phyloP scores from a whole-genome alignment of 768 basidiomycete species.

The Filobasidium floriforme region DNA sequence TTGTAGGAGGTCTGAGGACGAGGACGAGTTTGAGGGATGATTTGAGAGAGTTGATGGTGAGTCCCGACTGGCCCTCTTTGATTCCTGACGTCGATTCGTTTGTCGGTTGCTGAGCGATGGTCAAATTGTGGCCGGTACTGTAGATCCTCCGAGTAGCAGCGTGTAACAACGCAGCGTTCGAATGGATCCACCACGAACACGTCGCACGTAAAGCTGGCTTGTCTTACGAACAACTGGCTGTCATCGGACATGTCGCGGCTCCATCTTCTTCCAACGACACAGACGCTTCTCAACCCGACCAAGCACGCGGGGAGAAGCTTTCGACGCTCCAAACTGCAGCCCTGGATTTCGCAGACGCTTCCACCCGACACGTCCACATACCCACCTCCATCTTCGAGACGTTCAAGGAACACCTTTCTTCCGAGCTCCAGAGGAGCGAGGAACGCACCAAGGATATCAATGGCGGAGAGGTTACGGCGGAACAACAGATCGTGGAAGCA shows the following conservation, averaged over 20 bases:
- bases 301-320: constrained; percentile 44
- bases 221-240: constrained; percentile 53
- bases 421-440: constrained; percentile 28
- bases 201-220: constrained; percentile 51
- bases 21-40: constrained; percentile 39
- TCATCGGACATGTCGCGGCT: constrained; percentile 52
- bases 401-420: constrained; percentile 44
- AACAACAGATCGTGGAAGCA: constrained; percentile 52
- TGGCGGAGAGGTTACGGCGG: constrained; percentile 36
- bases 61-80: too few relatives aligned
- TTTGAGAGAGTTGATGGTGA: constrained; percentile 41
- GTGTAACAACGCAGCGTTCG: constrained; percentile 38
- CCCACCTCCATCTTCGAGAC: constrained; percentile 47
- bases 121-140: too few relatives aligned
- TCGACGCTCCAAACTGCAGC: constrained; percentile 53
- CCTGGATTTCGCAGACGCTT: constrained; percentile 56
- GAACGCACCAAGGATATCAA: background rate
- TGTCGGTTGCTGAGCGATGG: too few relatives aligned
- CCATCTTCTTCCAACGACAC: too few relatives aligned
- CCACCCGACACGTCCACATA: constrained; percentile 52
- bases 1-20: constrained; percentile 38
- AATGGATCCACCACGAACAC: constrained; percentile 45
- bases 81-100: too few relatives aligned
- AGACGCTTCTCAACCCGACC: too few relatives aligned
- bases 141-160: constrained; percentile 44